Percentiles rank a stretch among this genome's conserved stretches.
phyloP scores from a whole-genome alignment of 768 basidiomycete species.

The Mycena latifolia region DNA sequence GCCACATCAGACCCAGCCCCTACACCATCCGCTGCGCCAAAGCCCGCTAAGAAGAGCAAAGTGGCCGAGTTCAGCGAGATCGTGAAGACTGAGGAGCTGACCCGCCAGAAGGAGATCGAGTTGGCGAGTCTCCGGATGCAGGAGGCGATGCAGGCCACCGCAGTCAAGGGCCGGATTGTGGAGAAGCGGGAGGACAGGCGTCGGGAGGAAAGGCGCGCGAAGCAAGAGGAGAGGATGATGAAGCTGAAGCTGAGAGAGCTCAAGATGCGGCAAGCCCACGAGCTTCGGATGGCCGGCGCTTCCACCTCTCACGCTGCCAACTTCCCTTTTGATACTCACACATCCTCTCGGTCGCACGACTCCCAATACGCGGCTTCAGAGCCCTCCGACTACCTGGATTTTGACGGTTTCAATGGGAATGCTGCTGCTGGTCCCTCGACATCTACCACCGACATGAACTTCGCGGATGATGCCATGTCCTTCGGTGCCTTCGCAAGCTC shows the following conservation, averaged over 20 bases:
- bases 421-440: not conserved
- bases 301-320: not conserved
- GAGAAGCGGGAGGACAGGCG: constrained; percentile 3
- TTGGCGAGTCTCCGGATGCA: not conserved
- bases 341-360: not conserved
- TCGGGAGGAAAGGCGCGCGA: not conserved
- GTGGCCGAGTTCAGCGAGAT: not conserved
- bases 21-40: not conserved
- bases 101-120: not conserved
- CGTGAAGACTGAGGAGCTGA: not conserved
- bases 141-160: not conserved
- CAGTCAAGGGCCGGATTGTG: not conserved
- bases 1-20: not conserved
- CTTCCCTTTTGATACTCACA: not conserved
- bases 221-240: constrained; percentile 5
- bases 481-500: too few species aligned
- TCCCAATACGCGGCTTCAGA: not conserved
- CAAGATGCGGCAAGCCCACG: not conserved
- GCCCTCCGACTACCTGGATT: not conserved
- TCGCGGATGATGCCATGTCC: not conserved
- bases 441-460: not conserved
- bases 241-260: constrained; percentile 5
- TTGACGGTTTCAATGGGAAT: not conserved
- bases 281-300: not conserved
- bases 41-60: constrained; percentile 12